Evolutionary conservation across 1,139 yeast species (phyloP), one percentile per base, ranked within the genome.

Genomic region (Candida pseudoviswanathii): DNA sequence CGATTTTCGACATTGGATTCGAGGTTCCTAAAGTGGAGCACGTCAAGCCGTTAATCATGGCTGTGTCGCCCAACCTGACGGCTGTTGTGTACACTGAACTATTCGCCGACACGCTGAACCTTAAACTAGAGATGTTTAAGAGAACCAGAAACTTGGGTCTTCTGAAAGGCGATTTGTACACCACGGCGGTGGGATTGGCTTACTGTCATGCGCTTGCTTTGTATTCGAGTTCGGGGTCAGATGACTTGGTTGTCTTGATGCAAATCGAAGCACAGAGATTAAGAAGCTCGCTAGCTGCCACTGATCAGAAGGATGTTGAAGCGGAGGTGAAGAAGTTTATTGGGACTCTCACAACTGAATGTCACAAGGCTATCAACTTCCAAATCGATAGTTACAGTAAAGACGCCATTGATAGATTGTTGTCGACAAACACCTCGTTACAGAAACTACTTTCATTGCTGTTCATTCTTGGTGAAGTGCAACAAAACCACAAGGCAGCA

Each of bases 351-450:
- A 63, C 86, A 21, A 74, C 80, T 49, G 95, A 88, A 59, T 75
- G 85, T 2, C 94, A 88, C 58, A 70, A 82, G 30, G 85, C 94
- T 0, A 80, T 87, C 47, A 85, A 82, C 60, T 83, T 87, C 63
- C 83, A 85, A 34, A 73, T 88, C 48, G 90, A 86, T 55, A 64
- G 70, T 39, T 80, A 84, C 51, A 77, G 83, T 8, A 78, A 81
- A 51, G 89, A 84, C 46, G 86, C 84, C 43, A 84, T 86, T 2
- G 95, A 87, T 58, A 85, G 84, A 61, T 71, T 87, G 51, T 68
- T 88, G 44, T 85, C 86, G 25, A 85, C 58, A 94, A 43, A 43
- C 29, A 27, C 90, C 26, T 89, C 91, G 2, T 71, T 85, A 50
- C 96, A 85, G 60, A 80, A 85, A 54, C 68, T 85, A 30, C 68